phyloP scores from a whole-genome alignment of 2,329 filamentous ascomycete species.

The Cercospora brassicicola region DNA sequence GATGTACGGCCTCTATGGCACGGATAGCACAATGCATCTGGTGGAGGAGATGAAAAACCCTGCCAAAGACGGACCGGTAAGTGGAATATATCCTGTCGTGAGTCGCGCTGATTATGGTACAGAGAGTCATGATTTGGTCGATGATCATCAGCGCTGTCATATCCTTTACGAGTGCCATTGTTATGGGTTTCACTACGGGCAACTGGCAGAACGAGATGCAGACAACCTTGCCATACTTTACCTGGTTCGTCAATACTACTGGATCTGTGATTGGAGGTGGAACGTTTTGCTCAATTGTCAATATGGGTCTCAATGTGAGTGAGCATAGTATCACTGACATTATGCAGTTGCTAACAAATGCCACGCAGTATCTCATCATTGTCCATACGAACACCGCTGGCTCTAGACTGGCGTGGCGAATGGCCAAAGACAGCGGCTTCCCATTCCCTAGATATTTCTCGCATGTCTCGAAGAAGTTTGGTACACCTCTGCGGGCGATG shows the following conservation, averaged over 20 bases:
- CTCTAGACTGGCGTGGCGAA: slow-evolving; percentile 9
- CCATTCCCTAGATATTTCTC: slow-evolving; percentile 1
- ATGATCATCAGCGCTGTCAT: slow-evolving; percentile 7
- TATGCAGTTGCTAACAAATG: not conserved
- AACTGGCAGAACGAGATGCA: slow-evolving; percentile 9
- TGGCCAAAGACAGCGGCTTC: slow-evolving; percentile 10
- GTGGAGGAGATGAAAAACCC: slow-evolving; percentile 15
- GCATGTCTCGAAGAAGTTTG: not conserved
- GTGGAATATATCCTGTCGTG: not conserved
- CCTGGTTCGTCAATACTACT: slow-evolving; percentile 11
- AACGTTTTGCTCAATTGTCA: slow-evolving; percentile 5
- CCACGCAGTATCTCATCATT: slow-evolving; percentile 9
- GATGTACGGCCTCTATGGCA: slow-evolving; percentile 11
- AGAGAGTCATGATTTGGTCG: slow-evolving; percentile 14
- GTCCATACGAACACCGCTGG: slow-evolving; percentile 13
- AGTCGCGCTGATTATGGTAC: not conserved
- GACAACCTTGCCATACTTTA: slow-evolving; percentile 9
- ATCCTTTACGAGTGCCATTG: not conserved
- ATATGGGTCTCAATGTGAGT: slow-evolving; percentile 11
- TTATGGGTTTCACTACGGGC: slow-evolving; percentile 13
- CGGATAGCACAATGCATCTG: slow-evolving; percentile 10
- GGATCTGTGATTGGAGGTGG: slow-evolving; percentile 9
- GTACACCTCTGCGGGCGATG: not conserved
- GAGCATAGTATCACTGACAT: not conserved
- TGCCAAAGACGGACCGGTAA: slow-evolving; percentile 6